These are phyloP conservation scores for Chaetoceros tenuissimus DNA, from an alignment of 108 stramenopile species.

Conservation along the genomic window DNA sequence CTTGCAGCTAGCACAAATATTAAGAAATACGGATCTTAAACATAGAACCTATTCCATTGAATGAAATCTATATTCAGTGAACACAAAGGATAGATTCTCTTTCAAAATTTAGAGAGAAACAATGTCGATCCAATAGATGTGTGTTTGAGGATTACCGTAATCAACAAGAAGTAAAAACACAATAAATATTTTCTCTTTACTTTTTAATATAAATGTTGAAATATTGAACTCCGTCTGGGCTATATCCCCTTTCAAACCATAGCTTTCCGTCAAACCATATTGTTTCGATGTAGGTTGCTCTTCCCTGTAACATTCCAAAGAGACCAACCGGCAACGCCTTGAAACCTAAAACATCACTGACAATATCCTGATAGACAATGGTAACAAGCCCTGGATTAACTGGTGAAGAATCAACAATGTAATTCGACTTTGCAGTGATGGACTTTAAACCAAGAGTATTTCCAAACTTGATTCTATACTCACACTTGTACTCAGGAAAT, in stretches of 20 bases:
- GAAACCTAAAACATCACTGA: conserved; percentile 58
- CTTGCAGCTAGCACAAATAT: too few relatives aligned
- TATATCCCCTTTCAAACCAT: conserved; percentile 61
- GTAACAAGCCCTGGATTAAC: conserved; percentile 49
- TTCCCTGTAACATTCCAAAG: conserved; percentile 64
- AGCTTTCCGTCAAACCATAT: conserved; percentile 56
- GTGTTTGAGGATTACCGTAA: too few relatives aligned
- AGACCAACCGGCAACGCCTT: conserved; percentile 49
- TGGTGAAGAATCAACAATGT: conserved; percentile 41
- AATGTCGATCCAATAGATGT: too few relatives aligned
- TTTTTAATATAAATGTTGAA: conserved; percentile 27
- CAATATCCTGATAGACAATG: conserved; percentile 58
- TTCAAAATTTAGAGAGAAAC: too few relatives aligned
- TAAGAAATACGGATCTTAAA: too few relatives aligned
- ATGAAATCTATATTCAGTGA: too few relatives aligned
- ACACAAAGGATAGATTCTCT: too few relatives aligned
- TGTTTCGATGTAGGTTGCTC: conserved; percentile 43
- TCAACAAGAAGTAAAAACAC: too few relatives aligned
- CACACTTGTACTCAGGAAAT: conserved; percentile 27
- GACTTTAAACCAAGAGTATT: conserved; percentile 48
- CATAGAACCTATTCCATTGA: too few relatives aligned
- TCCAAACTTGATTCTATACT: conserved; percentile 57
- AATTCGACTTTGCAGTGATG: conserved; percentile 46
- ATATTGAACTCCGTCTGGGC: conserved; percentile 11
- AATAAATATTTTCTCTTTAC: too few relatives aligned